Evolutionary conservation across 352 stramenopile species (phyloP).

Genomic region (Thalassiosira ordinaria): DNA sequence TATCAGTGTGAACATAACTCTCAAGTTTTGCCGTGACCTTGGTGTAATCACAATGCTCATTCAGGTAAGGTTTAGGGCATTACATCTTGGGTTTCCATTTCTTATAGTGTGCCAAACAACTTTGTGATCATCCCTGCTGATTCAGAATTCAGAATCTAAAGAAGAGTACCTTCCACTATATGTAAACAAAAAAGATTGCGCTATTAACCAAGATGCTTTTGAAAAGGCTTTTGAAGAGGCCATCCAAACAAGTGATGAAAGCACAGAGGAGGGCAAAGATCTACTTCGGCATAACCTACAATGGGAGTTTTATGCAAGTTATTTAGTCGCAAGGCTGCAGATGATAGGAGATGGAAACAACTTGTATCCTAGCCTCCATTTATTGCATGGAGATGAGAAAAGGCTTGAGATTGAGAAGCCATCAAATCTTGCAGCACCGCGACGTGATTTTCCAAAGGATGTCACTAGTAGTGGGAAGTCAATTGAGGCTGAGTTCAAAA

Average conservation of each 20-base stretch:
- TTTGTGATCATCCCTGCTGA: too few relatives aligned
- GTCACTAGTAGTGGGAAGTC: slow-evolving; percentile 16
- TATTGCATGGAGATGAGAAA: slow-evolving; percentile 35
- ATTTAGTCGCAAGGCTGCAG: slow-evolving; percentile 30
- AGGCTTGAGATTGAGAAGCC: slow-evolving; percentile 37
- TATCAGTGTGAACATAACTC: slow-evolving; percentile 37
- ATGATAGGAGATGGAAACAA: slow-evolving; percentile 24
- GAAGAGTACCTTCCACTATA: slow-evolving; percentile 41
- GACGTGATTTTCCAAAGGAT: slow-evolving; percentile 12
- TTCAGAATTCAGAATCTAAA: slow-evolving; percentile 28
- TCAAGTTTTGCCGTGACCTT: slow-evolving; percentile 51
- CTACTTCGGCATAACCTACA: not conserved
- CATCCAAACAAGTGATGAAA: slow-evolving; percentile 37
- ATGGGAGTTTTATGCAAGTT: slow-evolving; percentile 39
- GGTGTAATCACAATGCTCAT: slow-evolving; percentile 56
- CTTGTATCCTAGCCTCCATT: slow-evolving; percentile 19
- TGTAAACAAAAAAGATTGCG: slow-evolving; percentile 33
- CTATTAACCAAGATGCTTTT: slow-evolving; percentile 27
- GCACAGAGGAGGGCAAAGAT: slow-evolving; percentile 20
- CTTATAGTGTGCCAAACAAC: too few relatives aligned
- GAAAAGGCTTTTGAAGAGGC: slow-evolving; percentile 13
- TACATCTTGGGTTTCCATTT: too few relatives aligned
- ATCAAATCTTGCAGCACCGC: slow-evolving; percentile 26
- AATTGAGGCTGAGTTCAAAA: slow-evolving; percentile 39
- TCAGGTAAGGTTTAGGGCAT: too few relatives aligned